Conservation (phyloP, 768 basidiomycete genomes). For the Boletus coccyginus region DNA sequence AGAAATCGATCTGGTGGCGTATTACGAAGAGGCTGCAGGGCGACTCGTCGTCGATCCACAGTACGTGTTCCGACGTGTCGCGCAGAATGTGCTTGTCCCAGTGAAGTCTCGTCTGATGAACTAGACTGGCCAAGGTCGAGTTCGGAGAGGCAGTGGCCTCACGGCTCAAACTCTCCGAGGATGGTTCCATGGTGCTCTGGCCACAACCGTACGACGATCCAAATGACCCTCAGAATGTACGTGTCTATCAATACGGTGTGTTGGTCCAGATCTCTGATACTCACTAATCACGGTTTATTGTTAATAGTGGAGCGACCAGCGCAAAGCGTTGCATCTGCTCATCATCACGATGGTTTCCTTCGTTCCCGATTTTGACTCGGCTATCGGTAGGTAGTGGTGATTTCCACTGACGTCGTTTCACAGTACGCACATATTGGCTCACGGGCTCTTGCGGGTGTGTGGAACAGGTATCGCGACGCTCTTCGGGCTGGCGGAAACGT, state of each 20-base stretch:
- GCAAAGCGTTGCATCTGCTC: conserved; percentile 45
- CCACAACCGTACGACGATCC: conserved; percentile 51
- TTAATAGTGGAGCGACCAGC: conserved; percentile 41
- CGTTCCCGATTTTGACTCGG: conserved; percentile 54
- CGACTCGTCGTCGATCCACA: conserved; percentile 60
- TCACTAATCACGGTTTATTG: not conserved
- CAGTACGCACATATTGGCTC: not conserved
- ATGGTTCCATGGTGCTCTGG: conserved; percentile 50
- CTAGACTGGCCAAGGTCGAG: conserved; percentile 46
- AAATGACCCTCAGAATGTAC: conserved; percentile 53
- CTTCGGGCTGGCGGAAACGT: conserved; percentile 45
- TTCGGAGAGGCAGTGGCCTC: conserved; percentile 47
- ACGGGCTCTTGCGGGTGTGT: not conserved
- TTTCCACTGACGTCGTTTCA: not conserved
- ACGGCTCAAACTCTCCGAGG: conserved; percentile 43
- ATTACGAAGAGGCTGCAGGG: conserved; percentile 56
- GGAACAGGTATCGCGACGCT: conserved; percentile 46
- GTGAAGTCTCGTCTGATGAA: not conserved
- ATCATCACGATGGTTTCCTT: conserved; percentile 52
- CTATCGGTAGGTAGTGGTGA: conserved; percentile 37
- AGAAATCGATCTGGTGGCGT: conserved; percentile 36
- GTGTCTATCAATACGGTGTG: conserved; percentile 6
- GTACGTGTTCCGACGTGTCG: conserved; percentile 33
- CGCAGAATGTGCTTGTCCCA: too few relatives aligned
- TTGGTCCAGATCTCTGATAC: not conserved